Percentiles rank a stretch among this genome's conserved stretches.
phyloP scores from a whole-genome alignment of 2,329 filamentous ascomycete genomes.

The Trichoderma atrobrunneum region DNA sequence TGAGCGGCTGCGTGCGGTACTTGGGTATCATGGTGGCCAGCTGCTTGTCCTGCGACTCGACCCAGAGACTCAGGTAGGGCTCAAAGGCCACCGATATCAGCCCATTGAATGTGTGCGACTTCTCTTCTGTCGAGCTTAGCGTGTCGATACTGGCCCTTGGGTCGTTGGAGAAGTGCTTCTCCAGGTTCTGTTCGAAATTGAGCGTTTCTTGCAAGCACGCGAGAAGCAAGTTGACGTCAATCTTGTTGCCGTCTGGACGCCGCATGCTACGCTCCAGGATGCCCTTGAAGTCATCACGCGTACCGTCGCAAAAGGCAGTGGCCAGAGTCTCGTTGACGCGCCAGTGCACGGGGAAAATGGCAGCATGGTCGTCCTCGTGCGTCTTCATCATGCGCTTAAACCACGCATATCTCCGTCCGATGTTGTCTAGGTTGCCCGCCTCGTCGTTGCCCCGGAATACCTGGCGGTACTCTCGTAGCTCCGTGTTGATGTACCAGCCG shows the following conservation, averaged over 20 bases:
- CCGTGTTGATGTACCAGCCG: slow-evolving; percentile 98
- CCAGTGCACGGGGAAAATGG: slow-evolving; percentile 85
- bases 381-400: slow-evolving; percentile 94
- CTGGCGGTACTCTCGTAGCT: slow-evolving; percentile 90
- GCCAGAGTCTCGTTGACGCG: slow-evolving; percentile 85
- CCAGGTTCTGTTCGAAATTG: slow-evolving; percentile 91
- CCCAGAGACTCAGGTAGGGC: slow-evolving; percentile 94
- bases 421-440: slow-evolving; percentile 94
- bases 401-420: slow-evolving; percentile 91
- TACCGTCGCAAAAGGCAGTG: slow-evolving; percentile 92
- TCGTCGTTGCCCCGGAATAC: slow-evolving; percentile 97
- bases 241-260: slow-evolving; percentile 68
- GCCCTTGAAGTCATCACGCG: slow-evolving; percentile 89
- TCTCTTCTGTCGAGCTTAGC: slow-evolving; percentile 73
- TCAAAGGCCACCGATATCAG: slow-evolving; percentile 96
- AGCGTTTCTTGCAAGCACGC: slow-evolving; percentile 92
- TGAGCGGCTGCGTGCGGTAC: slow-evolving; percentile 78
- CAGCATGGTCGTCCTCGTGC: slow-evolving; percentile 88
- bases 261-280: slow-evolving; percentile 88
- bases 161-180: slow-evolving; percentile 73
- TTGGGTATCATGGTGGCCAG: slow-evolving; percentile 79
- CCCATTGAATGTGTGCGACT: slow-evolving; percentile 75
- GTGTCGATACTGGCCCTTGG: slow-evolving; percentile 85
- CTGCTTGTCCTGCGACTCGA: slow-evolving; percentile 91
- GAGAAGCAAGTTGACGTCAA: slow-evolving; percentile 86